Evolutionary conservation across 768 basidiomycete genomes (phyloP), one percentile per base, ranked within the genome.

Genomic region (Podaxis mareebaensis): DNA sequence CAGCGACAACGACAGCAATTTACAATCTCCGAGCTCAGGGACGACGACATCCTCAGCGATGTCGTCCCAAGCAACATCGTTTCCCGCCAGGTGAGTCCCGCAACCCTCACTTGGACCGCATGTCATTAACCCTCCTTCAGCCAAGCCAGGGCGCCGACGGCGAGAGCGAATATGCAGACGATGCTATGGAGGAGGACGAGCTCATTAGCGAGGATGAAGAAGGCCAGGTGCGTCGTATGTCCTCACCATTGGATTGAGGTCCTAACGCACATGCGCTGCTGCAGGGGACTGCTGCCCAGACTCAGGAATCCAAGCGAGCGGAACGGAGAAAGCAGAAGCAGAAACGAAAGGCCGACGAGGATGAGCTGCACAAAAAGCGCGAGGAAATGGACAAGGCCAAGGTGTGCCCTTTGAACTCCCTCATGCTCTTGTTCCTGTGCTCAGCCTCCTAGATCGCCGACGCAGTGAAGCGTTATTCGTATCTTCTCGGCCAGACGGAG

Each of bases 401-500:
- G 81, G 92, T 89, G 66, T 48, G 61, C 46, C 60, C 22, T n/a
- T 1, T 33, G 40, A 17, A 17, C 10, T 38, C 38, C 8, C 46
- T 58, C 63, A 30, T 36, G 10, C 17, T 44, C 22, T 51, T 24
- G 33, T 12, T 58, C 12, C 10, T 36, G 36, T 64, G 51, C 61
- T 58, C 53, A 69, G 52, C 17, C 40, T 51, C 58, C 22, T 67
- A 98, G 94, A 84, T 95, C 44, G 79, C 93, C 20, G 96, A 98
- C 71, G 93, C 95, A 10, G 92, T 98, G 65, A 99, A 99, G 74
- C 90, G 95, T 17, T 99, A 98, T 72, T 93, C 92, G 2, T 99
- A 98, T 75, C 85, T 99, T n/a, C 84, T 99, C 1, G 97, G 97
- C 7, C 96, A 99, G 74, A 99, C 96, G 0, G 97, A 99, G 67